Conservation (phyloP, 1,284 basidiomycete genomes). For the Ganoderma lucidum region DNA sequence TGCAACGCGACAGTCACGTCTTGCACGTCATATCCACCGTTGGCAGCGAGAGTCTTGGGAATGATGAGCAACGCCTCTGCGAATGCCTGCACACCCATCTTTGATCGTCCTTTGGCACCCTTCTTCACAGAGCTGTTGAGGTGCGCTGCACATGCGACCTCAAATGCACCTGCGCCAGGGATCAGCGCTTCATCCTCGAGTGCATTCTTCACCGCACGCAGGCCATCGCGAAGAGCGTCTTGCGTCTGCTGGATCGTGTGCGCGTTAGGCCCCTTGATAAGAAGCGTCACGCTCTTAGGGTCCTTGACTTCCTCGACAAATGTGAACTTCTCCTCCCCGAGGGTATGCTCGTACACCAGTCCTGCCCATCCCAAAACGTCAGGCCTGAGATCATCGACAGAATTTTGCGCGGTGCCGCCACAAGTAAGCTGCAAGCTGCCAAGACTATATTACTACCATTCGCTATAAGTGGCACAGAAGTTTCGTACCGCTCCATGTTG, state of each 20-base stretch:
- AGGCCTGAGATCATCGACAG: conserved; percentile 94
- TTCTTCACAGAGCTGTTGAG: conserved; percentile 85
- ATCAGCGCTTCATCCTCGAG: conserved; percentile 91
- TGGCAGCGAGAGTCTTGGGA: conserved; percentile 96
- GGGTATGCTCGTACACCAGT: conserved; percentile 98
- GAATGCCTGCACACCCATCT: conserved; percentile 98
- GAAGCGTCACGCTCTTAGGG: conserved; percentile 96
- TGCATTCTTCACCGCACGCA: conserved; percentile 97
- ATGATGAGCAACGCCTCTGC: conserved; percentile 95
- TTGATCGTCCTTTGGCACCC: conserved; percentile 92
- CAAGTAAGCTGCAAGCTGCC: conserved; percentile 91
- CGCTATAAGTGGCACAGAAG: background rate
- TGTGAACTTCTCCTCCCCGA: conserved; percentile 99
- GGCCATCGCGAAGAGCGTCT: conserved; percentile 96
- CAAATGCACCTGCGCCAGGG: conserved; percentile 97
- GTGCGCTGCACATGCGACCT: conserved; percentile 92
- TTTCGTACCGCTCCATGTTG: conserved; percentile 91
- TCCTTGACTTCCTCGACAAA: conserved; percentile 97
- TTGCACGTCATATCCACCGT: conserved; percentile 98
- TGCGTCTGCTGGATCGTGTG: conserved; percentile 98
- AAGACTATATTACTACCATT: conserved; percentile 9
- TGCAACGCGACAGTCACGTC: conserved; percentile 91
- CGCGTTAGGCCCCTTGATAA: conserved; percentile 98
- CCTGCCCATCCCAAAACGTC: conserved; percentile 97
- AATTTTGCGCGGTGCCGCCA: conserved; percentile 97